These are phyloP conservation scores for Hemileccinum impolitum DNA, from an alignment of 768 basidiomycete genomes.

Conservation along the genomic window DNA sequence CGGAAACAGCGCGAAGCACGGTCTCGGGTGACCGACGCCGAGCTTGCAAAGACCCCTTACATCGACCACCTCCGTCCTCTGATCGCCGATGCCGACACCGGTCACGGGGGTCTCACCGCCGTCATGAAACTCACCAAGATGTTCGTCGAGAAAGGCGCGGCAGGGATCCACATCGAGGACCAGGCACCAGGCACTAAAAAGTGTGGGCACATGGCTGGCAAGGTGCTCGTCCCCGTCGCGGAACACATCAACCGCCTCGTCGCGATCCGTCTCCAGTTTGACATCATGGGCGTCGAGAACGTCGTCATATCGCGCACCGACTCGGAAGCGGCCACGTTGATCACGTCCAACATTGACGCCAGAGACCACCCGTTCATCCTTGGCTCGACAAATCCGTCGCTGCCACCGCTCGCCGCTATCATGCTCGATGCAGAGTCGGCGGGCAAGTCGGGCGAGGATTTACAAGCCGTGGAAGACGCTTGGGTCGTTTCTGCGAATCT, in stretches of 20 bases:
- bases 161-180: slow-evolving; percentile 97
- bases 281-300: slow-evolving; percentile 98
- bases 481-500: slow-evolving; percentile 82
- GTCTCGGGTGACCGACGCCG: slow-evolving; percentile 61
- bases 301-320: slow-evolving; percentile 92
- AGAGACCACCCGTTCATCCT: slow-evolving; percentile 98
- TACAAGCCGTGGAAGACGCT: slow-evolving; percentile 86
- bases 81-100: slow-evolving; percentile 96
- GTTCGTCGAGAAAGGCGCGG: slow-evolving; percentile 98
- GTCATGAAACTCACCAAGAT: slow-evolving; percentile 98
- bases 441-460: slow-evolving; percentile 73
- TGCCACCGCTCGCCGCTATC: slow-evolving; percentile 67
- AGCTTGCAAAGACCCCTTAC: slow-evolving; percentile 64
- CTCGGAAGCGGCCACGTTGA: slow-evolving; percentile 95
- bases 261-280: slow-evolving; percentile 95
- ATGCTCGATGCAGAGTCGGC: slow-evolving; percentile 83
- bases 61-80: slow-evolving; percentile 94
- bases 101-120: slow-evolving; percentile 96
- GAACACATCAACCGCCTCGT: slow-evolving; percentile 99
- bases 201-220: slow-evolving; percentile 90
- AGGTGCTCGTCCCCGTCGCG: slow-evolving; percentile 94
- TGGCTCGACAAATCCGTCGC: slow-evolving; percentile 75
- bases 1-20: slow-evolving; percentile 90
- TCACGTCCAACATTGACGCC: slow-evolving; percentile 94
- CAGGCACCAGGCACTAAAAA: slow-evolving; percentile 98